Base-by-base conservation (phyloP, 345 rosid species). In the Melastoma malabathricum region DNA sequence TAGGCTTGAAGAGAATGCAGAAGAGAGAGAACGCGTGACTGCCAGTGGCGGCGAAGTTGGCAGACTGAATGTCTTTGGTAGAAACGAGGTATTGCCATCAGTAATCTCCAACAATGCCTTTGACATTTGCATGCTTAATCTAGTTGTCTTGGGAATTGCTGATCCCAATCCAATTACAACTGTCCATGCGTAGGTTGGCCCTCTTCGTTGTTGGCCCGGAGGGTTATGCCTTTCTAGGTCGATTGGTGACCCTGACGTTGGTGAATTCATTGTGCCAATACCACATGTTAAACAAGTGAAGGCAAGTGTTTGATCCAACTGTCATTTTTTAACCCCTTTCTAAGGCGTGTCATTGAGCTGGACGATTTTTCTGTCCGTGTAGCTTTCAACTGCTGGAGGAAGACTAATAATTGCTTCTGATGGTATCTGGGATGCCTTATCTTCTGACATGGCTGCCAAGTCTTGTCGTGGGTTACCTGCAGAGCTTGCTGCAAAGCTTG, bases 31-130 rank as follows among this genome's bases (percentile, higher is more conserved):
- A 70, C 97, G 99, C 49, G 86, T 93, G 62, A 93, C 97, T 70
- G 99, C 99, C 51, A 93, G 99, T 67, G 99, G 99, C 14, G 99
- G 99, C 60, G 97, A 93, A 80, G 99, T 93, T 16, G 99, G 99
- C 66, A 81, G 99, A 66, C 89, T 93, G 55, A 93, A 93, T 64
- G 71, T 85, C 63, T 93, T 79, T 46, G 99, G 99, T 46, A 95
- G 95, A 59, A 93, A 85, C 72, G 94, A 83, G 95, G 99, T 93
- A 72, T 23, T 12, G 17, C 18, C 16, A n/a, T 13, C 6, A 27
- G 41, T 12, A 38, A 34, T 34, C 41, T 7, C 7, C 29, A 6
- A 18, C 8, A 12, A 19, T 13, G 16, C 20, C 15, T 6, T 47
- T 27, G 23, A 5, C 13, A 5, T 46, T 16, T 31, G 23, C 13